Conservation (phyloP, 768 basidiomycete genomes). For the Tricholoma saponaceum region DNA sequence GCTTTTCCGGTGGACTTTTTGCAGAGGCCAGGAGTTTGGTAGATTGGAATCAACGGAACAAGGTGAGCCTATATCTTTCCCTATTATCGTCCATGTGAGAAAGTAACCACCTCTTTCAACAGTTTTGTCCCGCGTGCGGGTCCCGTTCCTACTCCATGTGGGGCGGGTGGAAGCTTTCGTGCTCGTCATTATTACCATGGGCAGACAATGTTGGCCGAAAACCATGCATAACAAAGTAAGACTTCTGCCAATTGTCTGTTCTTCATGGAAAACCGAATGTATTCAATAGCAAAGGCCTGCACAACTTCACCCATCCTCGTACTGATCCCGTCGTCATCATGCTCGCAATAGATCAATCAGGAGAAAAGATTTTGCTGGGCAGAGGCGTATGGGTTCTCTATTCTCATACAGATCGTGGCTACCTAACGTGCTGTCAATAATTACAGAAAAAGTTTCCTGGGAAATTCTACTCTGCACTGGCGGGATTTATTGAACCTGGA, state of each 20-base stretch:
- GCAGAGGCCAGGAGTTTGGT: constrained; percentile 76
- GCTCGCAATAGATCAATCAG: constrained; percentile 74
- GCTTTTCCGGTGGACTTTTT: constrained; percentile 70
- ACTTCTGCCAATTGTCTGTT: not conserved
- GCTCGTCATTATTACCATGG: constrained; percentile 74
- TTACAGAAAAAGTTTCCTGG: constrained; percentile 59
- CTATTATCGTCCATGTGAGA: not conserved
- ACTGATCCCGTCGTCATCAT: constrained; percentile 92
- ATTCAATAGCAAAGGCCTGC: constrained; percentile 64
- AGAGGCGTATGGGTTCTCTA: constrained; percentile 57
- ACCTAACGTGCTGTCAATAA: constrained; percentile 1
- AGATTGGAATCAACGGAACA: constrained; percentile 93
- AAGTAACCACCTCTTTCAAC: not conserved
- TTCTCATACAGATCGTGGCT: not conserved
- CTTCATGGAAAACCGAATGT: constrained; percentile 3
- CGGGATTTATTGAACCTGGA: constrained; percentile 93
- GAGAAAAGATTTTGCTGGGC: constrained; percentile 84
- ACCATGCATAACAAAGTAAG: constrained; percentile 69
- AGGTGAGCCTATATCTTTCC: constrained; percentile 37
- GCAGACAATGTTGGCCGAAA: constrained; percentile 55
- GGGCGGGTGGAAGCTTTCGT: constrained; percentile 95
- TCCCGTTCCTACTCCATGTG: constrained; percentile 78
- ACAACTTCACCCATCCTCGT: constrained; percentile 82
- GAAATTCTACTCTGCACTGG: constrained; percentile 83
- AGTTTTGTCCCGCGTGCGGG: constrained; percentile 93